phyloP scores from a whole-genome alignment of 208 protist species.

The Tritrichomonas musculus region DNA sequence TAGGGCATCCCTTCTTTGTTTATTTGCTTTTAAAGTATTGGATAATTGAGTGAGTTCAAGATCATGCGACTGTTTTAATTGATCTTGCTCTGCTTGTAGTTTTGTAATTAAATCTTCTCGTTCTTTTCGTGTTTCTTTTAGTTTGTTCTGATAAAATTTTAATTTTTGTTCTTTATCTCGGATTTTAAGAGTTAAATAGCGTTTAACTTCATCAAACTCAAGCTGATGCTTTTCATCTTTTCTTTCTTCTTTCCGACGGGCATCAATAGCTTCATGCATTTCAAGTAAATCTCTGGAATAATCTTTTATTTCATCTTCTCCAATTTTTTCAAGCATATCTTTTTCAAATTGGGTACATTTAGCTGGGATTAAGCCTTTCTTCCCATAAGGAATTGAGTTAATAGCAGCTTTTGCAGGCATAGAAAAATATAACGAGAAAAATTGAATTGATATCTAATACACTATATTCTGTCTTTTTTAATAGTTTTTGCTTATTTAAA shows the following conservation, averaged over 20 bases:
- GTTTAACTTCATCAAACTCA: not conserved
- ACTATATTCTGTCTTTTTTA: too few species aligned
- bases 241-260: not conserved
- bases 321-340: too few species aligned
- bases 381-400: too few species aligned
- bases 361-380: too few species aligned
- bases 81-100: not conserved
- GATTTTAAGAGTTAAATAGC: not conserved
- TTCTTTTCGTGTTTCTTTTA: not conserved
- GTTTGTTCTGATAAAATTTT: not conserved
- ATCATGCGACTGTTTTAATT: slow-evolving; percentile 19
- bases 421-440: too few species aligned
- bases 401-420: too few species aligned
- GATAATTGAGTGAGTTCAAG: slow-evolving; percentile 8
- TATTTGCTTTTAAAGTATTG: slow-evolving; percentile 26
- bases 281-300: too few species aligned
- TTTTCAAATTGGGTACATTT: too few species aligned
- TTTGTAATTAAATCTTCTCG: not conserved
- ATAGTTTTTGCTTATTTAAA: too few species aligned
- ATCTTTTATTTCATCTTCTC: too few species aligned
- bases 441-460: too few species aligned
- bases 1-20: not conserved
- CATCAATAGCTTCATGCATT: too few species aligned
- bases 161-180: not conserved
- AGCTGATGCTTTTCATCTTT: not conserved